Conservation (phyloP, 148 eudicot species). For the Nyssa sinensis region DNA sequence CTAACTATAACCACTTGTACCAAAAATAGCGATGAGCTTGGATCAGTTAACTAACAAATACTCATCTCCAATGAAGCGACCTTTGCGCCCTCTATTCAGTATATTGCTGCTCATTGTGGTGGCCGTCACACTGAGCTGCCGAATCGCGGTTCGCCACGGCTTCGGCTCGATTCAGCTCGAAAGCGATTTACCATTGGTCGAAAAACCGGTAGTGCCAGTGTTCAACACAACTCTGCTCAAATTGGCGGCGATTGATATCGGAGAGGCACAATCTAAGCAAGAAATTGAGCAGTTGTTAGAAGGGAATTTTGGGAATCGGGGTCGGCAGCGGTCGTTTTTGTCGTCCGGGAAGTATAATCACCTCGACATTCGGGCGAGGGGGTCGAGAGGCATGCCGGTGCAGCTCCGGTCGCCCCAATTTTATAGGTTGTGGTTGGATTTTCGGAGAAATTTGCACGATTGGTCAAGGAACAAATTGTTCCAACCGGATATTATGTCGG, state of each 20-base stretch:
- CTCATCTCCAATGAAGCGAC: slow-evolving; percentile 45
- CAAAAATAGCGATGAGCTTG: slow-evolving; percentile 30
- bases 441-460: slow-evolving; percentile 42
- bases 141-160: slow-evolving; percentile 34
- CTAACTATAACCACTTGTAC: slow-evolving; percentile 2
- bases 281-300: slow-evolving; percentile 55
- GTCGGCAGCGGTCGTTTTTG: slow-evolving; percentile 41
- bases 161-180: slow-evolving; percentile 30
- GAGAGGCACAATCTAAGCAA: slow-evolving; percentile 38
- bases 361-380: slow-evolving; percentile 29
- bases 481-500: slow-evolving; percentile 41
- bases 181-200: slow-evolving; percentile 5
- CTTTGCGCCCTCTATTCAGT: slow-evolving; percentile 51
- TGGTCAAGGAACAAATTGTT: slow-evolving; percentile 58
- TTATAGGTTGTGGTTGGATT: slow-evolving; percentile 31
- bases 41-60: slow-evolving; percentile 17
- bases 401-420: slow-evolving; percentile 44
- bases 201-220: slow-evolving; percentile 9
- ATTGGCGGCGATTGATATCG: slow-evolving; percentile 51
- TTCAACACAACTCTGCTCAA: slow-evolving; percentile 59
- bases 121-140: slow-evolving; percentile 51
- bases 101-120: slow-evolving; percentile 40
- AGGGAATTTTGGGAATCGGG: slow-evolving; percentile 34
- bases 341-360: slow-evolving; percentile 34
- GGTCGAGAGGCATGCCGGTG: slow-evolving; percentile 36